These are phyloP conservation scores for Fermentozyma sake DNA, from an alignment of 1,139 yeast genomes.

Conservation along the genomic window DNA sequence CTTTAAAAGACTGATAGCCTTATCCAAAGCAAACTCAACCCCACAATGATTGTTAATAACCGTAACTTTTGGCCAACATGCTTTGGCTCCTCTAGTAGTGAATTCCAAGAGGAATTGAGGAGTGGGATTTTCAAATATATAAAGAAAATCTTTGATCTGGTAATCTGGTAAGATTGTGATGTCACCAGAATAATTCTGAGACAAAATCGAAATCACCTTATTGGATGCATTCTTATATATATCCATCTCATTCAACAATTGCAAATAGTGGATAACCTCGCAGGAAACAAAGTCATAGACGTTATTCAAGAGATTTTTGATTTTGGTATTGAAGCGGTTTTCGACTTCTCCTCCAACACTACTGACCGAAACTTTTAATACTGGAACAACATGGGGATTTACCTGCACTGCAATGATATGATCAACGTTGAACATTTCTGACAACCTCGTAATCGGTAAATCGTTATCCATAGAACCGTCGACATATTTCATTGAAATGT, in stretches of 20 bases:
- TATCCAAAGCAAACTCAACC: slow-evolving; percentile 81
- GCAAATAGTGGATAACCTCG: slow-evolving; percentile 76
- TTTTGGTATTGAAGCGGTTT: slow-evolving; percentile 51
- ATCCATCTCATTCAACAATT: slow-evolving; percentile 70
- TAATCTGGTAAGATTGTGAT: slow-evolving; percentile 85
- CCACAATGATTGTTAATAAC: slow-evolving; percentile 85
- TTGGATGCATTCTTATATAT: slow-evolving; percentile 68
- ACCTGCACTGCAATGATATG: slow-evolving; percentile 97
- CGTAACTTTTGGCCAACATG: slow-evolving; percentile 90
- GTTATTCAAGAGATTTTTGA: slow-evolving; percentile 51
- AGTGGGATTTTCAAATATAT: slow-evolving; percentile 74
- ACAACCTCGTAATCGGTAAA: slow-evolving; percentile 79
- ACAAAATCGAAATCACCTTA: slow-evolving; percentile 66
- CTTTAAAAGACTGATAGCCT: slow-evolving; percentile 63
- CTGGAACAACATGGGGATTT: slow-evolving; percentile 92
- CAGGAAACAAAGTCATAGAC: slow-evolving; percentile 58
- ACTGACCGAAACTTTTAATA: slow-evolving; percentile 62
- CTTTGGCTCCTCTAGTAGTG: slow-evolving; percentile 77
- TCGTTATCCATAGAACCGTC: slow-evolving; percentile 97
- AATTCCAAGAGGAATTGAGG: slow-evolving; percentile 69
- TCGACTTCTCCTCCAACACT: slow-evolving; percentile 71
- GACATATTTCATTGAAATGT: slow-evolving; percentile 71
- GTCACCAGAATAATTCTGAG: slow-evolving; percentile 90
- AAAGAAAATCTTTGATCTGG: slow-evolving; percentile 51
- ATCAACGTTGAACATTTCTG: slow-evolving; percentile 95